A percentile compares a stretch with the other conserved stretches of the same genome.
Evolutionary conservation across 208 protist species (phyloP).

Genomic region (Trypanosoma scelopori): DNA sequence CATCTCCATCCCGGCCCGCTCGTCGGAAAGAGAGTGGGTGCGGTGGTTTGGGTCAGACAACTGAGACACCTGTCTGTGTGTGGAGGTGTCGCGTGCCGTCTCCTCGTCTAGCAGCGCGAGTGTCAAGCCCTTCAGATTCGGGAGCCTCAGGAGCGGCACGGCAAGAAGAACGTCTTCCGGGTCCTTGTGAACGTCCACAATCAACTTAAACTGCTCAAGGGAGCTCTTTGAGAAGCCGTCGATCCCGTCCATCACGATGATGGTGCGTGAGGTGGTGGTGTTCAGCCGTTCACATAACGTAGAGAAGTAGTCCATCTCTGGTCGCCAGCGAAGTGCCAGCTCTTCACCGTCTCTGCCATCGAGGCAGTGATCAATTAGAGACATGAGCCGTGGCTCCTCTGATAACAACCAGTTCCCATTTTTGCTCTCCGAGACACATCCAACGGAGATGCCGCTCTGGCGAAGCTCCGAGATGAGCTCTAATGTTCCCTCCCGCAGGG

Average conservation of each 20-base stretch:
- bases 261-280: slow-evolving; percentile 46
- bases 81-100: not conserved
- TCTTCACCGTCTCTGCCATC: slow-evolving; percentile 73
- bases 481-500: slow-evolving; percentile 52
- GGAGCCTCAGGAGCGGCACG: slow-evolving; percentile 39
- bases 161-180: slow-evolving; percentile 40
- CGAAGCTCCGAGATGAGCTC: slow-evolving; percentile 70
- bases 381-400: slow-evolving; percentile 53
- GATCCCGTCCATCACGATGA: slow-evolving; percentile 81
- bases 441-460: slow-evolving; percentile 74
- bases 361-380: slow-evolving; percentile 71
- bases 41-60: too few relatives aligned
- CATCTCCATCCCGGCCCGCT: too few relatives aligned
- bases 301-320: slow-evolving; percentile 88
- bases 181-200: slow-evolving; percentile 64
- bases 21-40: too few relatives aligned
- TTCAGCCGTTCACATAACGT: slow-evolving; percentile 68
- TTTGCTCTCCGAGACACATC: slow-evolving; percentile 83
- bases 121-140: slow-evolving; percentile 53
- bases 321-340: slow-evolving; percentile 59
- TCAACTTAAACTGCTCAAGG: slow-evolving; percentile 76
- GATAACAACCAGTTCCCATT: slow-evolving; percentile 77
- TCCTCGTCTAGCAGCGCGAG: slow-evolving; percentile 47
- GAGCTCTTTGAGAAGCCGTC: slow-evolving; percentile 77
- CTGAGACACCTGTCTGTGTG: too few relatives aligned